Percentiles rank a stretch among this genome's conserved stretches.
Evolutionary conservation across 257 asterid species (phyloP).

Genomic region (Solanum neorickii): DNA sequence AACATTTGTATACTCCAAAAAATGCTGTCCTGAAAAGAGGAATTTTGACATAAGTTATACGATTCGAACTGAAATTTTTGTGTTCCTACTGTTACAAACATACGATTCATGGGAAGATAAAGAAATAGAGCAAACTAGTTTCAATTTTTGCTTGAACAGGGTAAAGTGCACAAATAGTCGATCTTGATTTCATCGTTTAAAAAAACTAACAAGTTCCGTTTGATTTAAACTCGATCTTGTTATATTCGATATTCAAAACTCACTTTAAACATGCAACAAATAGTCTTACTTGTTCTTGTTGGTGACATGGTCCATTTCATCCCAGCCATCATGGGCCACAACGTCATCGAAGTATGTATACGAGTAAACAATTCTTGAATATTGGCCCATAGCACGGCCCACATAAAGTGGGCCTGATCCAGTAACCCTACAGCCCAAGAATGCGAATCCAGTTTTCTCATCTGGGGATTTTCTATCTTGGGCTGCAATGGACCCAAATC

Average conservation of each 20-base stretch:
- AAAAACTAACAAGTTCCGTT: too few species aligned
- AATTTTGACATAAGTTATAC: not conserved
- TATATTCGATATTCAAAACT: not conserved
- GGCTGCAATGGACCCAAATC: constrained; percentile 84
- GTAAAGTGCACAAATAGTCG: not conserved
- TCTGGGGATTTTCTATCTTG: constrained; percentile 48
- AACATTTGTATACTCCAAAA: constrained; percentile 33
- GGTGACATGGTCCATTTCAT: constrained; percentile 78
- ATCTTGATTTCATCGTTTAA: not conserved
- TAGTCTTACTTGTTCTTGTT: constrained; percentile 57
- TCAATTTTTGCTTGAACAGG: not conserved
- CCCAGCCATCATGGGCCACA: constrained; percentile 94
- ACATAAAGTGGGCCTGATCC: constrained; percentile 71
- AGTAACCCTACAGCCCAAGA: constrained; percentile 54
- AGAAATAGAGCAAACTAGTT: not conserved
- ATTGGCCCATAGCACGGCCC: constrained; percentile 94
- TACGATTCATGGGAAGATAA: not conserved
- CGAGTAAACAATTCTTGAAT: constrained; percentile 65
- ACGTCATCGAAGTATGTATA: constrained; percentile 59
- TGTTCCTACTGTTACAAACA: not conserved
- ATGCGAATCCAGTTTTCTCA: constrained; percentile 73
- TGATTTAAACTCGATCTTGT: not conserved
- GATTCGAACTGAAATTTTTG: not conserved
- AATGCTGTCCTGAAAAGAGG: constrained; percentile 24
- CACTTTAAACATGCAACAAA: not conserved